Evolutionary conservation across 306 rosid species (phyloP).

Genomic region (Prunus mongolica): DNA sequence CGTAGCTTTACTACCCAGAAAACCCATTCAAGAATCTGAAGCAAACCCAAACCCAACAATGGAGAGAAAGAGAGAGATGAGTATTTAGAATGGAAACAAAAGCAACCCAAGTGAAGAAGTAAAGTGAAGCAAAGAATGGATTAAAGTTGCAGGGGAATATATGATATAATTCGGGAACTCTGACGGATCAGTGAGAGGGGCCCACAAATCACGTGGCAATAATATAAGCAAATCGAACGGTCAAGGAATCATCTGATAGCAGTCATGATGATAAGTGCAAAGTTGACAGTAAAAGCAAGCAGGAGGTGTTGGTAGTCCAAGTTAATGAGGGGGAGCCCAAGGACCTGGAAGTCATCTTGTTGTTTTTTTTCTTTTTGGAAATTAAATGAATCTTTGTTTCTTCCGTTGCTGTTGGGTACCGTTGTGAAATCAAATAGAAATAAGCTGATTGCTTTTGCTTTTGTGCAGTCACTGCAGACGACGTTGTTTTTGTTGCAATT

Average conservation of each 20-base stretch:
- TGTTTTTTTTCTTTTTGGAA: not conserved
- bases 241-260: slow-evolving; percentile 9
- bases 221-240: slow-evolving; percentile 46
- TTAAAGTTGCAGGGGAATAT: slow-evolving; percentile 48
- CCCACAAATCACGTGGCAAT: slow-evolving; percentile 63
- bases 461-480: not conserved
- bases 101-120: slow-evolving; percentile 14
- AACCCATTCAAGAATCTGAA: slow-evolving; percentile 23
- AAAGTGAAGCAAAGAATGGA: slow-evolving; percentile 37
- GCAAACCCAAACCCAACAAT: slow-evolving; percentile 22
- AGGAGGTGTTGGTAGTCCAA: no score
- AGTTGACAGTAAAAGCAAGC: slow-evolving; percentile 9
- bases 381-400: not conserved
- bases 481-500: slow-evolving; percentile 13
- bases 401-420: slow-evolving; percentile 33
- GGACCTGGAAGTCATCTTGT: not conserved
- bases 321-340: slow-evolving; percentile 10
- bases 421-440: slow-evolving; percentile 21
- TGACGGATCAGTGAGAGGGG: not conserved
- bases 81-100: slow-evolving; percentile 21
- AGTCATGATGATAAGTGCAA: not conserved
- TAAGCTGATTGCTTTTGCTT: slow-evolving; percentile 1
- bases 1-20: slow-evolving; percentile 40
- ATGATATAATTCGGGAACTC: not conserved
- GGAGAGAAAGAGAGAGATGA: slow-evolving; percentile 25